Base-by-base conservation (phyloP, 2,329 filamentous ascomycete genomes). In the Aureobasidium subglaciale region DNA sequence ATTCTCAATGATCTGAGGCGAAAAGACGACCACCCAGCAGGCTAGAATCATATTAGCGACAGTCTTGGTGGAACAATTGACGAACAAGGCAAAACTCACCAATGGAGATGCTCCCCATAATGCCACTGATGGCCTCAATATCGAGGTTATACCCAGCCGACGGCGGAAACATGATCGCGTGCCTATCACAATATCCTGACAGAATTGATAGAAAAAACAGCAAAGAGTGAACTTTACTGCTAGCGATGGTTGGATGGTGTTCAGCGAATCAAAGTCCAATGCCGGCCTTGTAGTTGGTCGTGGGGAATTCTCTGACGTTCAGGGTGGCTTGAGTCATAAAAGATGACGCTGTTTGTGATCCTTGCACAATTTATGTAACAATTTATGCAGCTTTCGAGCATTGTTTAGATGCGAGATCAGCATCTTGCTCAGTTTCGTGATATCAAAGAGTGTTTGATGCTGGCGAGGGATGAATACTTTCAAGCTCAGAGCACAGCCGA, bases 11-110 rank as follows among this genome's bases (percentile, higher is more conserved):
- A 99, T 96, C 64, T 99, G 93, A 2, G 93, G 93, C 1, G 90
- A 93, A 75, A 96, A 99, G 57, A 99, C 93, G 32, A 97, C 89
- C 56, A 97, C 88, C 93, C 93, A 96, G 69, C 91, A 96, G 49
- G 91, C 91, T 60, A 25, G 24, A 8, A 38, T n/a, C 16, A 22
- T 8, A 9, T 55, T 11, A 35, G 37, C 15, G n/a, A 38, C 2
- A 1, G 5, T 10, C 25, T 3, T n/a, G 15, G 24, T 34, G 16
- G 22, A 13, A 4, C 5, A 35, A 35, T 35, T 24, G 48, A n/a
- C 18, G 7, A 24, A 15, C 13, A 32, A 5, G 29, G 15, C 11
- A 45, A 9, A 10, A 43, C 56, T 10, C 20, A 60, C 59, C 59
- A 68, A 99, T 96, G 42, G 90, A 96, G 63, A 99, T 91, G 8